Conservation (phyloP, 306 rosid species). For the Begonia masoniana region DNA sequence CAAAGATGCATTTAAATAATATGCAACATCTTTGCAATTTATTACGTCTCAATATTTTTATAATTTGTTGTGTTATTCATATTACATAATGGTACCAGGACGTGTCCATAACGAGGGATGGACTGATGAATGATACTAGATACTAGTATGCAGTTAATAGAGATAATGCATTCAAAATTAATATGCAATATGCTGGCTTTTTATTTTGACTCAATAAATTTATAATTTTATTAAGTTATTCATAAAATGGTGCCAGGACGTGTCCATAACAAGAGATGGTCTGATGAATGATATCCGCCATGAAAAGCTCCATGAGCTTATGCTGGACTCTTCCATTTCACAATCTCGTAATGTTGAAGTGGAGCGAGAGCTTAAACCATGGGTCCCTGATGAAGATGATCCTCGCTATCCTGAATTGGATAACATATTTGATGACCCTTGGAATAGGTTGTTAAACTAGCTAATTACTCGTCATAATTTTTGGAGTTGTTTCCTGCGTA, state of each 20-base stretch:
- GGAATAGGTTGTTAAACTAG: slow-evolving; percentile 62
- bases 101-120: slow-evolving; percentile 51
- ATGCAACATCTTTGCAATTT: no score
- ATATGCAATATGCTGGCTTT: no score
- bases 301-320: slow-evolving; percentile 51
- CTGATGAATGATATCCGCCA: slow-evolving; percentile 33
- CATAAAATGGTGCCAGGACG: slow-evolving; percentile 43
- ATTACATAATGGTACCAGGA: slow-evolving; percentile 37
- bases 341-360: slow-evolving; percentile 51
- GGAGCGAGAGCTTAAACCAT: slow-evolving; percentile 77
- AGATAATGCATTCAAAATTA: no score
- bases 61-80: no score
- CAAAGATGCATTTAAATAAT: no score
- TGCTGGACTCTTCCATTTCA: slow-evolving; percentile 80
- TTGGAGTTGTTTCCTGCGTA: slow-evolving; percentile 12
- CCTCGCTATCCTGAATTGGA: slow-evolving; percentile 82
- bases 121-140: slow-evolving; percentile 25
- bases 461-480: slow-evolving; percentile 17
- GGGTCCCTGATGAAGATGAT: slow-evolving; percentile 87
- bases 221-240: background rate
- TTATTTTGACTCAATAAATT: no score
- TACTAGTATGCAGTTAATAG: no score
- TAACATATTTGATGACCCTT: slow-evolving; percentile 53
- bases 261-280: slow-evolving; percentile 50
- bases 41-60: no score